Conservation (phyloP, 257 asterid species). For the Solanum peruvianum region DNA sequence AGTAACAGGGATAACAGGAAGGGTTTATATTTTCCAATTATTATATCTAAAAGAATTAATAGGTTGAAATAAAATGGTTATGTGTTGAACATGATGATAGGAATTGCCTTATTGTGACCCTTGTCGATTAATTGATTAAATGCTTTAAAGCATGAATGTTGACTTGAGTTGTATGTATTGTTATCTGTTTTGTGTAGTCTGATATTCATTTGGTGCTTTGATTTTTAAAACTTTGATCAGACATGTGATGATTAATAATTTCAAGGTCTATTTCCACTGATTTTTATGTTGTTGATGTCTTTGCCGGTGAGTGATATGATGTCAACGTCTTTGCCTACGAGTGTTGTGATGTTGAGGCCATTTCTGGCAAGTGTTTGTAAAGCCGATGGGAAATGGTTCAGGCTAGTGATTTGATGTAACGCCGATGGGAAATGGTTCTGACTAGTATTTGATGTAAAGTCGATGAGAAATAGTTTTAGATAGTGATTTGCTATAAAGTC, state of each 20-base stretch:
- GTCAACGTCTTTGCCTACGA: background rate
- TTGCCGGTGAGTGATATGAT: background rate
- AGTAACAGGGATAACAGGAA: too few species aligned
- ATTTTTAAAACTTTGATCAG: background rate
- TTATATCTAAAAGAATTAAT: background rate
- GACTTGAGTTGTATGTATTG: background rate
- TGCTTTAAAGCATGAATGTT: background rate
- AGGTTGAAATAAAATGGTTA: background rate
- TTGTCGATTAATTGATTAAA: too few species aligned
- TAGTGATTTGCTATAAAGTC: background rate
- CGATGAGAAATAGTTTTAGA: too few species aligned
- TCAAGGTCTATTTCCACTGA: background rate
- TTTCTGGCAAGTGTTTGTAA: too few species aligned
- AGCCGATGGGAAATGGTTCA: background rate
- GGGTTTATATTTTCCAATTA: background rate
- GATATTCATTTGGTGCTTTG: background rate
- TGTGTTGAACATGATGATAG: background rate
- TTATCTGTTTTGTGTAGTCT: background rate
- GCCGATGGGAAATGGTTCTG: background rate
- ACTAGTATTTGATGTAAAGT: background rate
- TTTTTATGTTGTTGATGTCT: too few species aligned
- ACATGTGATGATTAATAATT: background rate
- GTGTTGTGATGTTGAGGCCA: background rate
- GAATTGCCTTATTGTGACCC: background rate
- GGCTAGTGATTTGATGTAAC: background rate